These are phyloP conservation scores for Leucocoprinus birnbaumii DNA, from an alignment of 768 basidiomycete species.

Conservation along the genomic window DNA sequence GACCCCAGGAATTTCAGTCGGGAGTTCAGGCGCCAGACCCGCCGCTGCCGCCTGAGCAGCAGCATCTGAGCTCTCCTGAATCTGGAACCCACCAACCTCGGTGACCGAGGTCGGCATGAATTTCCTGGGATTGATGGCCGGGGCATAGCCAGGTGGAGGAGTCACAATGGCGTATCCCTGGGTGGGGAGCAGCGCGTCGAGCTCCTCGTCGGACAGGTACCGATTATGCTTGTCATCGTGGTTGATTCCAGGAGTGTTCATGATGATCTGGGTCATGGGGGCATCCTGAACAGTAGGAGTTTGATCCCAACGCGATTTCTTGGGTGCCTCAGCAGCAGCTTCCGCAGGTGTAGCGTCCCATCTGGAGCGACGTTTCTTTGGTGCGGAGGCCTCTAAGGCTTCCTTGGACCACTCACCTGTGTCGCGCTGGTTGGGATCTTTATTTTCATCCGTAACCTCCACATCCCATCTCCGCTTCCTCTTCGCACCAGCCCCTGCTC, in stretches of 20 bases:
- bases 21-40: slow-evolving; percentile 88
- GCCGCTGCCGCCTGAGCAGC: slow-evolving; percentile 87
- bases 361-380: slow-evolving; percentile 90
- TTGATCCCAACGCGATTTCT: slow-evolving; percentile 97
- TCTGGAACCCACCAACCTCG: slow-evolving; percentile 87
- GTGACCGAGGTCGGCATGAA: slow-evolving; percentile 54
- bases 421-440: slow-evolving; percentile 56
- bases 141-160: slow-evolving; percentile 92
- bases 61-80: slow-evolving; percentile 92
- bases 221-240: slow-evolving; percentile 96
- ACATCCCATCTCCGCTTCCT: slow-evolving; percentile 86
- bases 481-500: slow-evolving; percentile 44
- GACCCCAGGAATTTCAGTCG: slow-evolving; percentile 97
- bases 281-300: slow-evolving; percentile 72
- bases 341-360: slow-evolving; percentile 96
- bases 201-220: slow-evolving; percentile 94
- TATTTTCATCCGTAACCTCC: slow-evolving; percentile 62
- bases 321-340: slow-evolving; percentile 64
- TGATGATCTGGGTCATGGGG: slow-evolving; percentile 79
- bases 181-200: slow-evolving; percentile 84
- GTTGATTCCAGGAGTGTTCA: slow-evolving; percentile 84
- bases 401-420: slow-evolving; percentile 76
- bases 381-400: slow-evolving; percentile 66
- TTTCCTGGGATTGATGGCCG: slow-evolving; percentile 62
- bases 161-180: slow-evolving; percentile 90